Percentiles rank a stretch among this genome's conserved stretches.
These are phyloP conservation scores for Odonthalia washingtoniensis DNA, from an alignment of 31 red algal genomes.

Conservation along the genomic window DNA sequence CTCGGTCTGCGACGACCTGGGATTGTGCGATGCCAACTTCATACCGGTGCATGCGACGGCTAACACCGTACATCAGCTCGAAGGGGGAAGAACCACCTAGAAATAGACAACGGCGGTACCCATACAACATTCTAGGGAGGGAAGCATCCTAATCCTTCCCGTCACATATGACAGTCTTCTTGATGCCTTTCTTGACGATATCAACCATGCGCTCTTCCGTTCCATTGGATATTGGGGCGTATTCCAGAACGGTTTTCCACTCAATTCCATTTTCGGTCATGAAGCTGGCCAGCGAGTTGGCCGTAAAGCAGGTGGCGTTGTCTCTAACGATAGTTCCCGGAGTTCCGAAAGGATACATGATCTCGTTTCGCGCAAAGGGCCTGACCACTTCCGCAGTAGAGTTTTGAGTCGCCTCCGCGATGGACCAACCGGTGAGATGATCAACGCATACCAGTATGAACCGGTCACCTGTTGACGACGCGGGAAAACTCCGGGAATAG, in stretches of 20 bases:
- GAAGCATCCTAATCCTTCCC: background rate
- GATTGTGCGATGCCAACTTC: too few relatives aligned
- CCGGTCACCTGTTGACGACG: too few relatives aligned
- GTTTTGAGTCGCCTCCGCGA: too few relatives aligned
- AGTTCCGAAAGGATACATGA: background rate
- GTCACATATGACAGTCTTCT: background rate
- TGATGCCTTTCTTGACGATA: background rate
- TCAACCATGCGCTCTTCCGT: conserved; percentile 19
- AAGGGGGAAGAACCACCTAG: background rate
- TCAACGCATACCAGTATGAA: too few relatives aligned
- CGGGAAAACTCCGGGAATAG: too few relatives aligned
- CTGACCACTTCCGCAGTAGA: too few relatives aligned
- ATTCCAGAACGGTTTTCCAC: conserved; percentile 12
- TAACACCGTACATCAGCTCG: conserved; percentile 7
- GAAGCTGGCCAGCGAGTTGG: background rate
- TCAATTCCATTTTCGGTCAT: background rate
- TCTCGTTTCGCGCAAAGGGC: too few relatives aligned
- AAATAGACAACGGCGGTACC: background rate
- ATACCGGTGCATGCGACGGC: too few relatives aligned
- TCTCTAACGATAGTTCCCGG: background rate
- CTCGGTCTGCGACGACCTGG: too few relatives aligned
- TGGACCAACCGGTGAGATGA: too few relatives aligned
- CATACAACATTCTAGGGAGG: background rate
- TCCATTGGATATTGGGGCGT: conserved; percentile 31
- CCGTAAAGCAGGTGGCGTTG: conserved; percentile 6